A percentile compares a stretch with the other conserved stretches of the same genome.
Conservation (phyloP, 2,329 filamentous ascomycete species). For the Orbilia quercus region DNA sequence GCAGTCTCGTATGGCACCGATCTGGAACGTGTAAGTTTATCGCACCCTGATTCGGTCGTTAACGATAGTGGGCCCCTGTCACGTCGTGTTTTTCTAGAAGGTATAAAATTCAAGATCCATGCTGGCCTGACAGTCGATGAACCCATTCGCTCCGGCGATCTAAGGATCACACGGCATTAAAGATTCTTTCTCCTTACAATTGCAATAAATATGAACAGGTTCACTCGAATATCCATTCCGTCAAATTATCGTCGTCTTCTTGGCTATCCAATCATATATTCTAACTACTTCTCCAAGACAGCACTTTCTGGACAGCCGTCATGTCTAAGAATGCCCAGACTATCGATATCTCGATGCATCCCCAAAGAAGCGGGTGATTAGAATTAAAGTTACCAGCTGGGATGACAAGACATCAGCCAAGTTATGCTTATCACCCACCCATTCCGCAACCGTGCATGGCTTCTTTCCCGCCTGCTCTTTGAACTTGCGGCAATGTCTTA, state of each 20-base stretch:
- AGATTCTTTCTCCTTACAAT: too few relatives aligned
- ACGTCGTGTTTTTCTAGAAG: slow-evolving; percentile 17
- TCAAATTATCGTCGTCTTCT: too few relatives aligned
- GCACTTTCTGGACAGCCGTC: too few relatives aligned
- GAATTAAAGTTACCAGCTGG: slow-evolving; percentile 13
- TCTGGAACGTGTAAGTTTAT: slow-evolving; percentile 42
- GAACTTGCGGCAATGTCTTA: slow-evolving; percentile 26
- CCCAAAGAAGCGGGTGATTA: slow-evolving; percentile 36
- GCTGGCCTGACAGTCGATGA: too few relatives aligned
- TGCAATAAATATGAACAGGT: too few relatives aligned
- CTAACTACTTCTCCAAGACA: too few relatives aligned
- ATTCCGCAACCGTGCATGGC: background rate
- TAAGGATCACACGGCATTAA: too few relatives aligned
- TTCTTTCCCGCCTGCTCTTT: background rate
- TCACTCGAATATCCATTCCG: too few relatives aligned
- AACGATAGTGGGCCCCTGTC: slow-evolving; percentile 1
- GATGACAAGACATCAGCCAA: slow-evolving; percentile 28
- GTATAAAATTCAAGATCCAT: background rate
- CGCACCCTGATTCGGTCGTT: slow-evolving; percentile 35
- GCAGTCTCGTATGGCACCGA: slow-evolving; percentile 24
- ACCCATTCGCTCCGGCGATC: too few relatives aligned
- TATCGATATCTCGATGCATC: background rate
- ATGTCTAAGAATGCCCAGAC: background rate
- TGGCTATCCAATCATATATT: too few relatives aligned
- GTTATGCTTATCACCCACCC: slow-evolving; percentile 17